These are phyloP conservation scores for Xylaria nigripes DNA, from an alignment of 495 filamentous ascomycete species.

Conservation along the genomic window DNA sequence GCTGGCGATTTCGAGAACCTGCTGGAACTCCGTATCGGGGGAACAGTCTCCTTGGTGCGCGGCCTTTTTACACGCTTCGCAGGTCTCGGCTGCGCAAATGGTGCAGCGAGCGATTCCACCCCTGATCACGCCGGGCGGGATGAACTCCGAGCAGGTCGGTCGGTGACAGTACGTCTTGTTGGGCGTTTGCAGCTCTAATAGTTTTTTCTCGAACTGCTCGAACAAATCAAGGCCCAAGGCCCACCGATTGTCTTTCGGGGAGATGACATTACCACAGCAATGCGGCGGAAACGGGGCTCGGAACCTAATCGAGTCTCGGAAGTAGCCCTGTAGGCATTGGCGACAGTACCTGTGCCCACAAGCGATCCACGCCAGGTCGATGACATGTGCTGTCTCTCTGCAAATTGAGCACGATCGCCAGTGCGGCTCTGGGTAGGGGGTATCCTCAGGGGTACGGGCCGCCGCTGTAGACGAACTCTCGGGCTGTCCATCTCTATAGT, in stretches of 20 bases:
- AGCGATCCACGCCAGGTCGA: conserved; percentile 11
- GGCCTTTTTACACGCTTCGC: conserved; percentile 37
- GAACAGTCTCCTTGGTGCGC: conserved; percentile 54
- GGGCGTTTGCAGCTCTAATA: conserved; percentile 35
- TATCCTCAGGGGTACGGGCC: conserved; percentile 2
- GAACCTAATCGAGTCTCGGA: conserved; percentile 39
- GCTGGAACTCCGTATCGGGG: conserved; percentile 55
- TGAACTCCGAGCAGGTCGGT: conserved; percentile 37
- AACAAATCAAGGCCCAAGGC: conserved; percentile 27
- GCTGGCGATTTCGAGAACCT: conserved; percentile 55
- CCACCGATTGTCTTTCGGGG: conserved; percentile 21
- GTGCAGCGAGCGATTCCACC: conserved; percentile 35
- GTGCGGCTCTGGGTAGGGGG: too few relatives aligned
- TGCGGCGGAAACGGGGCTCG: conserved; percentile 48
- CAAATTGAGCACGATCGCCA: conserved; percentile 12
- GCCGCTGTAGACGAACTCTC: conserved; percentile 21
- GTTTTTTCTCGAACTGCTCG: conserved; percentile 31
- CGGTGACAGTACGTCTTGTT: conserved; percentile 43
- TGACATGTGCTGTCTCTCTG: conserved; percentile 5
- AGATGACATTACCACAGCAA: conserved; percentile 39
- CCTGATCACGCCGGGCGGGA: conserved; percentile 26
- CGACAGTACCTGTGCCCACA: conserved; percentile 43
- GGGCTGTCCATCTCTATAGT: not conserved
- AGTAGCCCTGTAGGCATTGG: conserved; percentile 34
- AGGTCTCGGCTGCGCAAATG: conserved; percentile 36